Conservation (phyloP, 768 basidiomycete genomes). For the Pleurotus giganteus region DNA sequence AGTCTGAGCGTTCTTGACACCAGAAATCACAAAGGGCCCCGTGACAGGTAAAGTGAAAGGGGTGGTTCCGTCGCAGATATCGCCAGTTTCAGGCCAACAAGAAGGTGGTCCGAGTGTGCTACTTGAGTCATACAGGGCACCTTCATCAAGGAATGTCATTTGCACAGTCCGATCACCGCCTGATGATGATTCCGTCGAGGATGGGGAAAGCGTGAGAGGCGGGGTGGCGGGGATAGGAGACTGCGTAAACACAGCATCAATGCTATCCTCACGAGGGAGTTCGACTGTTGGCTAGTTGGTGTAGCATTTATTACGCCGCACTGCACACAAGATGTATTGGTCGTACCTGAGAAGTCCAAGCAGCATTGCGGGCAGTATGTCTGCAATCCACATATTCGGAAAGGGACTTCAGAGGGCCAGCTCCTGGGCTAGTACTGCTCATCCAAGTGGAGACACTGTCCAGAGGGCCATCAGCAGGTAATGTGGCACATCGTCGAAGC, state of each 20-base stretch:
- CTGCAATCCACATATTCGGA: not conserved
- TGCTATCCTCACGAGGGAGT: slow-evolving; percentile 11
- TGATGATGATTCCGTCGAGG: slow-evolving; percentile 56
- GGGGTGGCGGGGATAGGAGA: slow-evolving; percentile 54
- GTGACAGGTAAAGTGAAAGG: not conserved
- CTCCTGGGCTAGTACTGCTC: not conserved
- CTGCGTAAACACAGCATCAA: slow-evolving; percentile 18
- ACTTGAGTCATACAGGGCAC: slow-evolving; percentile 10
- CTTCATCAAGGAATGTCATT: slow-evolving; percentile 52
- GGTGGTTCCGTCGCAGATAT: not conserved
- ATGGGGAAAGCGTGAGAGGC: slow-evolving; percentile 55
- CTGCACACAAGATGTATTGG: not conserved
- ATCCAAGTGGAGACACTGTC: slow-evolving; percentile 3
- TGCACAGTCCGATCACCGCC: slow-evolving; percentile 56
- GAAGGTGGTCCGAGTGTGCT: slow-evolving; percentile 20
- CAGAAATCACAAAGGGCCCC: not conserved
- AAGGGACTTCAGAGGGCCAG: not conserved
- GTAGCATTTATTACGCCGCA: not conserved
- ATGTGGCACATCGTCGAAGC: slow-evolving; percentile 40
- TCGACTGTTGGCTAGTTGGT: not conserved
- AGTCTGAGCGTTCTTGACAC: not conserved
- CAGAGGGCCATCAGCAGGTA: slow-evolving; percentile 33
- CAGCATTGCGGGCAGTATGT: not conserved
- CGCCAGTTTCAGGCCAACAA: slow-evolving; percentile 15
- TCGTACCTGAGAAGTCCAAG: slow-evolving; percentile 2